These are phyloP conservation scores for Nyssa sinensis DNA, from an alignment of 148 eudicot species.

Conservation along the genomic window DNA sequence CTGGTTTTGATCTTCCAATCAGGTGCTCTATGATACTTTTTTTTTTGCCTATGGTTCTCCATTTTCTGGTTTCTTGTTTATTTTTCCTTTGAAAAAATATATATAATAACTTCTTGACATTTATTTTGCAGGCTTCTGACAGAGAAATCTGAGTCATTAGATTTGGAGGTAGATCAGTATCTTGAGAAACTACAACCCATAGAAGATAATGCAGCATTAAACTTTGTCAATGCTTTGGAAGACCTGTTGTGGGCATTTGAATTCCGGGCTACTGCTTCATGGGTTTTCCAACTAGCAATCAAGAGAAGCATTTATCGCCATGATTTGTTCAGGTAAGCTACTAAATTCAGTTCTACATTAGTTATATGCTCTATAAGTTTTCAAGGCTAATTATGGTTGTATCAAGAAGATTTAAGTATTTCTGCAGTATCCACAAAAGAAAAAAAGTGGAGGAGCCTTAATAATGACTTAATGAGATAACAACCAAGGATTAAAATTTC, in stretches of 20 bases:
- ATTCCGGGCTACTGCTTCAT: constrained; percentile 89
- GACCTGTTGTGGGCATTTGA: constrained; percentile 96
- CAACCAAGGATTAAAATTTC: too few relatives aligned
- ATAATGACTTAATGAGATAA: background rate
- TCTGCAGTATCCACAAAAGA: background rate
- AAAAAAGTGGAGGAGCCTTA: background rate
- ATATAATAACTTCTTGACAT: background rate
- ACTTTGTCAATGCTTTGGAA: constrained; percentile 95
- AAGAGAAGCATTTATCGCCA: constrained; percentile 71
- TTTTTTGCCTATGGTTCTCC: background rate
- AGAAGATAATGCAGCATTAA: constrained; percentile 84
- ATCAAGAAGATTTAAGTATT: background rate
- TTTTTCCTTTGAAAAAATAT: background rate
- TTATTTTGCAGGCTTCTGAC: constrained; percentile 63
- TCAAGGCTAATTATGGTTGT: background rate
- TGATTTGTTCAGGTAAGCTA: constrained; percentile 70
- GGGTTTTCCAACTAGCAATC: constrained; percentile 88
- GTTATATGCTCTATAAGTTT: background rate
- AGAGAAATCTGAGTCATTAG: constrained; percentile 57
- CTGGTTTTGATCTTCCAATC: constrained; percentile 83
- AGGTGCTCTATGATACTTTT: constrained; percentile 37
- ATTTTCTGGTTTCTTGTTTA: background rate
- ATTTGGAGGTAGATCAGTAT: constrained; percentile 54
- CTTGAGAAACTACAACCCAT: constrained; percentile 63
- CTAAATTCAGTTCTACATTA: background rate